Conservation (phyloP, 768 basidiomycete species). For the Psilocybe cubensis region DNA sequence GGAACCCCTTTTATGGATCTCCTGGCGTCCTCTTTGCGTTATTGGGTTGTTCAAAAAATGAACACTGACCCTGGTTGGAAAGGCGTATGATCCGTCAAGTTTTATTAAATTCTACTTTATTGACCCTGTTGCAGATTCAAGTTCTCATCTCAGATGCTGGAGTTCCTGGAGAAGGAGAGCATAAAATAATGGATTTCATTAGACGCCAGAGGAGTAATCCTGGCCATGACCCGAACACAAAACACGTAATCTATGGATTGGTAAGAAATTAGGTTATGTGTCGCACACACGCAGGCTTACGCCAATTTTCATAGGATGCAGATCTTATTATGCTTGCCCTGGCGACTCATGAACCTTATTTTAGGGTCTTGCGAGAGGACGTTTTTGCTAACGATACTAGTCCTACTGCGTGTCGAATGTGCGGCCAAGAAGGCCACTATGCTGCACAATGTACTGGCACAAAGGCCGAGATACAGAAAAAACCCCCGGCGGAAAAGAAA, state of each 20-base stretch:
- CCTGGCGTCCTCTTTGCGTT: slow-evolving; percentile 84
- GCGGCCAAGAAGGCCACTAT: slow-evolving; percentile 94
- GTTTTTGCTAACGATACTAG: slow-evolving; percentile 88
- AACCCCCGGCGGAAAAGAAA: slow-evolving; percentile 77
- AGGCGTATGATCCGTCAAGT: slow-evolving; percentile 52
- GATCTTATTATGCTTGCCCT: slow-evolving; percentile 99
- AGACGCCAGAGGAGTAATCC: slow-evolving; percentile 85
- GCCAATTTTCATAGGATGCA: slow-evolving; percentile 73
- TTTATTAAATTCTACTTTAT: background rate
- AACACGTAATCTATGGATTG: slow-evolving; percentile 96
- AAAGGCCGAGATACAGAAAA: slow-evolving; percentile 70
- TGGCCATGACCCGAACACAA: slow-evolving; percentile 93
- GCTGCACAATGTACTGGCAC: slow-evolving; percentile 92
- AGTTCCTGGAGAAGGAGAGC: slow-evolving; percentile 98
- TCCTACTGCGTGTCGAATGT: slow-evolving; percentile 82
- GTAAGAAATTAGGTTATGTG: slow-evolving; percentile 46
- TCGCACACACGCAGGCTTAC: background rate
- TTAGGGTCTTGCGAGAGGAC: slow-evolving; percentile 96
- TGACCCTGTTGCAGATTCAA: slow-evolving; percentile 65
- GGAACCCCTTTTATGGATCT: slow-evolving; percentile 99
- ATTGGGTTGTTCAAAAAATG: slow-evolving; percentile 96
- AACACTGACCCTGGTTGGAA: slow-evolving; percentile 97
- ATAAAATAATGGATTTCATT: slow-evolving; percentile 99
- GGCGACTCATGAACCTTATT: slow-evolving; percentile 98
- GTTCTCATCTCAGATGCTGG: slow-evolving; percentile 96